Evolutionary conservation across 495 filamentous ascomycete species (phyloP).

Genomic region (Friedmanniomyces simplex): DNA sequence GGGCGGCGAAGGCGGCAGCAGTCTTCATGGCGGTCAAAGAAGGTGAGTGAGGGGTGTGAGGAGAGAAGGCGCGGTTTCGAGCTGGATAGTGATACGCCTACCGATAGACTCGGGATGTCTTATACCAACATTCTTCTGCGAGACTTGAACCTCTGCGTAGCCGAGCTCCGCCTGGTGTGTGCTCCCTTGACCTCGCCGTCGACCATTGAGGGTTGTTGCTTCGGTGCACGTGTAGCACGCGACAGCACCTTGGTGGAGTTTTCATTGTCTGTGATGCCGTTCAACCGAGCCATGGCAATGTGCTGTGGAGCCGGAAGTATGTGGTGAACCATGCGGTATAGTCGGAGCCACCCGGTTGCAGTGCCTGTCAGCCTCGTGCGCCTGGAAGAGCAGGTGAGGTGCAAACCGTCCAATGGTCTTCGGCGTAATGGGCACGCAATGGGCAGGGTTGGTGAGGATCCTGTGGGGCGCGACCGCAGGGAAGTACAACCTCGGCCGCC

Average conservation of each 20-base stretch:
- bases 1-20: neutral
- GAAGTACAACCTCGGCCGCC: neutral
- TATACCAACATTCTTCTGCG: neutral
- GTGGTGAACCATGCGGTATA: neutral
- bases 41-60: neutral
- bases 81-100: no score
- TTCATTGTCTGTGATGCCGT: neutral
- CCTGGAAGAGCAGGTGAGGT: constrained; percentile 5
- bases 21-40: constrained; percentile 3
- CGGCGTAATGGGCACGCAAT: neutral
- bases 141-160: neutral
- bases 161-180: neutral
- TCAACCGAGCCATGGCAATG: neutral
- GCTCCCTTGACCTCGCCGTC: neutral
- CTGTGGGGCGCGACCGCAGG: neutral
- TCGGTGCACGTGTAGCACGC: neutral
- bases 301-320: neutral
- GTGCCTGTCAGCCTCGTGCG: no score
- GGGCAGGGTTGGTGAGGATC: neutral
- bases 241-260: neutral
- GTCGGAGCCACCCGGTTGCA: neutral
- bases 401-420: neutral
- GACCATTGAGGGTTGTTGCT: neutral
- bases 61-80: neutral
- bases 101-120: neutral